Base-by-base conservation (phyloP, 1,139 yeast species). In the Sugiyamaella neomexicana region DNA sequence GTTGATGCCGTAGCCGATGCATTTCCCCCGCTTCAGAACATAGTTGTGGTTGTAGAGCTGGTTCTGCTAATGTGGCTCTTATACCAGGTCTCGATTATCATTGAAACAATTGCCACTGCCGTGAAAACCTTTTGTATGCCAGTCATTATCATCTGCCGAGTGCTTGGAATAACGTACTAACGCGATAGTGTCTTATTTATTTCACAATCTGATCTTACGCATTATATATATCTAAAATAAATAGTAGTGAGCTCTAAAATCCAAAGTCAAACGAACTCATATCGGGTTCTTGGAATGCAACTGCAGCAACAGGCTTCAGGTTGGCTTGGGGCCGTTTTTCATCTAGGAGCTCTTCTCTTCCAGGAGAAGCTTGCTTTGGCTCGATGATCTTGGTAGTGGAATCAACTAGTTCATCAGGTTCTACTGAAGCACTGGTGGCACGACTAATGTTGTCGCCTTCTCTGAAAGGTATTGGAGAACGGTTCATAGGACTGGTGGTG, bases 251-350 rank as follows among this genome's bases (percentile, higher is more conserved):
- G 13, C 9, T 15, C 20, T 52, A 77, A 56, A 75, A 77, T 1
- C 86, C 87, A 69, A 85, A 85, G 56, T 78, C 78, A 65, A 86
- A 86, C 0, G 90, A 79, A 65, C 89, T 83, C 93, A 86, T 85
- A 65, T 86, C 93, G 0, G 91, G 91, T 66, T 86, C 95, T 59
- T 78, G 80, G 66, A 84, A 84, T 38, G 80, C 83, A 2, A 76
- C 72, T 1, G 80, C 78, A 3, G 88, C 84, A 1, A 69, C 66
- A 1, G 85, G 81, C 51, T 66, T 65, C 34, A 68, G 54, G n/a
- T 40, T 39, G 16, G 17, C 34, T 2, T 29, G 38, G 10, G 46
- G 37, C n/a, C 42, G 43, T 27, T 44, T 52, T 36, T 50, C 57
- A 29, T 40, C 44, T 37, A 20, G 16, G 10, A 1, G 36, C n/a